Base-by-base conservation (phyloP, 169 alveolate genomes). In the Babesia sp. region DNA sequence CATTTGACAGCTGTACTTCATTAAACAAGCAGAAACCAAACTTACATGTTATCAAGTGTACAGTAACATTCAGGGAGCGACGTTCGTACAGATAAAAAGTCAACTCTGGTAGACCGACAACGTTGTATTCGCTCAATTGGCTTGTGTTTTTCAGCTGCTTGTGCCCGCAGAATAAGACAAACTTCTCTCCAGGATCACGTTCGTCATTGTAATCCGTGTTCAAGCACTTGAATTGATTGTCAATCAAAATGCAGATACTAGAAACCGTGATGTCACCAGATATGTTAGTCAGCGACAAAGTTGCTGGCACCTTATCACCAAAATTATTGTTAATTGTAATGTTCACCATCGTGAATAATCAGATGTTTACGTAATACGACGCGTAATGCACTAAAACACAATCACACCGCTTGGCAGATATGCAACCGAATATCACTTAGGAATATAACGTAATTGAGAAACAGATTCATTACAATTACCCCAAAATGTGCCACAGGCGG, bases 111-210 rank as follows among this genome's bases (percentile, higher is more conserved):
- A 78, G 50, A 39, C 51, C 56, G 41, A 60, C 61, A 5, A 54
- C 26, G 77, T 78, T 78, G 73, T 78, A 78, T 14, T 60, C 69
- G 41, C 70, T 36, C 18, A 78, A 3, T 16, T 34, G 53, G 46
- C 34, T 6, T 6, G 16, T 33, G 34, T 69, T 58, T 22, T 78
- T 74, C 77, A 78, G 44, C 24, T 56, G 24, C 42, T 46, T 54
- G 42, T 45, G 56, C n/a, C 86, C 86, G 55, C 41, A 68, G 66
- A 56, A 78, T 7, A 78, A 70, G n/a, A 78, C 55, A 41, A 59
- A 58, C 66, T 56, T 63, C 48, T 67, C 73, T 20, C 16, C 26
- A 0, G 75, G 66, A 24, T 66, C 71, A 18, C 59, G 63, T 34
- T 31, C 41, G 31, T 68, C 67, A 22, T 26, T n/a, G 61, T 31